Evolutionary conservation across 768 basidiomycete species (phyloP).

Genomic region (Gloeopeniophorella convolvens): DNA sequence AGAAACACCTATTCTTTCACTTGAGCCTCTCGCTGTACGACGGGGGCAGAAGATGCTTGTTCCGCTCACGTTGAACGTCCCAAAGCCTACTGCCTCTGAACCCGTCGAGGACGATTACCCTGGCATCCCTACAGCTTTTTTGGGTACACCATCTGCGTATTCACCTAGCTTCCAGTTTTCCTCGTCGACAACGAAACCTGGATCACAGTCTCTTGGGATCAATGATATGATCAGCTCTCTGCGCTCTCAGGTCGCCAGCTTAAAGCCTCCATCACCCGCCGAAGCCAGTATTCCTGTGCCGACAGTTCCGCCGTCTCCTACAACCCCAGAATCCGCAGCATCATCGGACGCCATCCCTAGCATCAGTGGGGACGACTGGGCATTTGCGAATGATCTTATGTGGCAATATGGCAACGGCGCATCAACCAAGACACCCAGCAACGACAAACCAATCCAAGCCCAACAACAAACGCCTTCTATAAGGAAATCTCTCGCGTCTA

Average conservation of each 20-base stretch:
- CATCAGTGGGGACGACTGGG: conserved; percentile 32
- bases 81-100: conserved; percentile 15
- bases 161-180: conserved; percentile 27
- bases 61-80: conserved; percentile 25
- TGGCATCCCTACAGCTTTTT: conserved; percentile 38
- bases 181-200: not conserved
- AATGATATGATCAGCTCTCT: conserved; percentile 33
- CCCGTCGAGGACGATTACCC: conserved; percentile 30
- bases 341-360: conserved; percentile 8
- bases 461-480: not conserved
- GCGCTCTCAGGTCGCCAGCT: conserved; percentile 21
- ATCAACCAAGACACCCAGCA: not conserved
- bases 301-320: not conserved
- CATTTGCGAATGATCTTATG: conserved; percentile 31
- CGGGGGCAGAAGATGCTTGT: conserved; percentile 32
- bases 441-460: not conserved
- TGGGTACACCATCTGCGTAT: conserved; percentile 31
- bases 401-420: conserved; percentile 17
- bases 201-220: conserved; percentile 27
- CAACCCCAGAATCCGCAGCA: conserved; percentile 3
- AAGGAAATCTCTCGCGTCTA: conserved; percentile 9
- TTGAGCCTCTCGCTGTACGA: conserved; percentile 32
- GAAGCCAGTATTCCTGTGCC: not conserved
- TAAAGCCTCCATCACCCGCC: conserved; percentile 17
- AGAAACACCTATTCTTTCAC: not conserved